Evolutionary conservation across 2,329 filamentous ascomycete genomes (phyloP).

Genomic region (Cylindrodendrum hubeiense): DNA sequence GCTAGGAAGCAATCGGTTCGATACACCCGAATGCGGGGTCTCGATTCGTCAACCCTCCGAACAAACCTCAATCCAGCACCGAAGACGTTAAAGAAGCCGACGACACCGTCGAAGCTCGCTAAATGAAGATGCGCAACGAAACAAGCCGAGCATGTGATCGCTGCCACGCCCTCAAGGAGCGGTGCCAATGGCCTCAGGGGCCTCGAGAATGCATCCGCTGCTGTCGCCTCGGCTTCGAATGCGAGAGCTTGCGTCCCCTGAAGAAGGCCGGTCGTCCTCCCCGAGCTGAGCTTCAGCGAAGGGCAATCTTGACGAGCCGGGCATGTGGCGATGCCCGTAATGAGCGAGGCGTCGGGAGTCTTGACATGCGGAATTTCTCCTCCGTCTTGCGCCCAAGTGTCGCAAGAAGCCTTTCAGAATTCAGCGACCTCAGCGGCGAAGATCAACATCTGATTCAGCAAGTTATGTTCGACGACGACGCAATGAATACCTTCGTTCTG

Average conservation of each 20-base stretch:
- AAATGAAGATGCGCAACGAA: not conserved
- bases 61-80: too few species aligned
- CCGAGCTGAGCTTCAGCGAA: not conserved
- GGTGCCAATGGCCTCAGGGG: slow-evolving; percentile 34
- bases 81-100: too few species aligned
- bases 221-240: slow-evolving; percentile 33
- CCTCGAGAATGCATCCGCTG: slow-evolving; percentile 37
- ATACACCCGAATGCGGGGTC: too few species aligned
- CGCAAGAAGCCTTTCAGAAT: not conserved
- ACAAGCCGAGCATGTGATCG: slow-evolving; percentile 38
- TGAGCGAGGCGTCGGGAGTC: too few species aligned
- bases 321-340: too few species aligned
- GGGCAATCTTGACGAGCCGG: not conserved
- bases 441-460: slow-evolving; percentile 25
- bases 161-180: slow-evolving; percentile 43
- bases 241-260: slow-evolving; percentile 27
- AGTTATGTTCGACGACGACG: slow-evolving; percentile 24
- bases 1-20: too few species aligned
- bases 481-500: slow-evolving; percentile 33
- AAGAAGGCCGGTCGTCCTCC: slow-evolving; percentile 35
- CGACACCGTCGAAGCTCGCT: too few species aligned
- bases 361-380: not conserved
- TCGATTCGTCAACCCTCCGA: too few species aligned
- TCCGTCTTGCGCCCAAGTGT: not conserved
- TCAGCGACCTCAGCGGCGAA: slow-evolving; percentile 1